Evolutionary conservation across 2,329 filamentous ascomycete species (phyloP), one percentile per base, ranked within the genome.

Genomic region (Phoma sp.): DNA sequence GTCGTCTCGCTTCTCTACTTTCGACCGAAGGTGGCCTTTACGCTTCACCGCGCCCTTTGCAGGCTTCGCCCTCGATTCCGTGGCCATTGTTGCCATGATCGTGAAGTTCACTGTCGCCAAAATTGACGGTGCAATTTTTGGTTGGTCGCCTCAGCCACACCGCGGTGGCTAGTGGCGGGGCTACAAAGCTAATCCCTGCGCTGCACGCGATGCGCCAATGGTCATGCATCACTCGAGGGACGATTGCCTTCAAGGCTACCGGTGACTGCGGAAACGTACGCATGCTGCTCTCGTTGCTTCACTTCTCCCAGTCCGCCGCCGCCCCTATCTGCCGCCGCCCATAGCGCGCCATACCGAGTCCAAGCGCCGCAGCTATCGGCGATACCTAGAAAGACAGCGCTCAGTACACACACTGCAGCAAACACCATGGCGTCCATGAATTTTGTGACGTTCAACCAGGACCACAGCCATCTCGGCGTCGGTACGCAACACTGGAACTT

Each of bases 371-470:
- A 54, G 32, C 29, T 55, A 50, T 47, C 49, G 42, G 37, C 40
- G 36, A 57, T 42, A 56, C 47, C 33, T 43, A 42, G 45, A 37
- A 25, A 55, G n/a, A 46, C 43, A 25, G 33, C 45, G 14, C 30
- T 15, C 39, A 55, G 17, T 57, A 42, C 15, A 39, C 42, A 48
- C 45, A 37, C 45, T 32, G 29, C 34, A 42, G 30, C 15, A 52
- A 25, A 15, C 28, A 43, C 38, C 34, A 67, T 63, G 59, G 52
- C 87, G 42, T 64, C 65, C 36, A 92, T 98, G 81, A 99, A 99
- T 78, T 99, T 96, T 79, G 92, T 99, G 69, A 97, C 93, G 34
- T 99, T 98, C 79, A 99, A 99, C 78, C 95, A 99, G 82, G 95
- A 99, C 81, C 92, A 96, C 81, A 96, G 91, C 83, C 93, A 93